A percentile compares a stretch with the other conserved stretches of the same genome.
phyloP scores from a whole-genome alignment of 2,329 filamentous ascomycete genomes.

The Apiospora arundinis region DNA sequence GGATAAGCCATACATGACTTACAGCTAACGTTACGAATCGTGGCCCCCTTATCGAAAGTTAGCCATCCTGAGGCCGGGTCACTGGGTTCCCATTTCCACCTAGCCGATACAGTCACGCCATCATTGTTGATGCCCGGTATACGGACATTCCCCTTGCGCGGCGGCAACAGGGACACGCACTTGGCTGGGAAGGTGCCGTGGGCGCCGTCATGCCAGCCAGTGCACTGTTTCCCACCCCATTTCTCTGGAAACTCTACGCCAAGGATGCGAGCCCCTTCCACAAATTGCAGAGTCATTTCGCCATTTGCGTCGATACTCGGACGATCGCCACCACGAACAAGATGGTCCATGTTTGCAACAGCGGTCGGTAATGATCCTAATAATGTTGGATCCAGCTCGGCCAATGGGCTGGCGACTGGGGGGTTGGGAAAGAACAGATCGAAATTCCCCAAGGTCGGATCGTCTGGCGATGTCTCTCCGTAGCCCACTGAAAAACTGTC shows the following conservation, averaged over 20 bases:
- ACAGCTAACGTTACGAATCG: constrained; percentile 57
- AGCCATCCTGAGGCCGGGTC: constrained; percentile 39
- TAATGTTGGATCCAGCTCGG: constrained; percentile 33
- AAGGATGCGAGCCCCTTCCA: constrained; percentile 41
- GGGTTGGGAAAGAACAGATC: constrained; percentile 46
- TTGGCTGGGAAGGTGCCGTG: constrained; percentile 39
- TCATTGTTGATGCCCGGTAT: constrained; percentile 29
- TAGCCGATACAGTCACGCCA: constrained; percentile 36
- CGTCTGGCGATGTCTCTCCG: constrained; percentile 34
- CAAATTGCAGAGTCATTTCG: constrained; percentile 44
- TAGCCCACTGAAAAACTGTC: constrained; percentile 54
- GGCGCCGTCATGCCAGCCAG: constrained; percentile 42
- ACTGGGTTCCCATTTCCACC: constrained; percentile 42
- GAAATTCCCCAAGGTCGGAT: constrained; percentile 36
- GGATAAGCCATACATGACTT: constrained; percentile 36
- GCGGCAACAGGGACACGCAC: constrained; percentile 35
- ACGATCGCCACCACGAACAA: constrained; percentile 43
- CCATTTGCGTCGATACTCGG: constrained; percentile 42
- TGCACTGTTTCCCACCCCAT: constrained; percentile 44
- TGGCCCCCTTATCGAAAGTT: constrained; percentile 54
- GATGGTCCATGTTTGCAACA: constrained; percentile 42
- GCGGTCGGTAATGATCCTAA: constrained; percentile 41
- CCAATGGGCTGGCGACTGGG: constrained; percentile 37
- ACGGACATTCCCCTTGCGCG: constrained; percentile 32
- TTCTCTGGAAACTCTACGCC: constrained; percentile 42